phyloP scores from a whole-genome alignment of 2,329 filamentous ascomycete genomes.

The Cadophora sp. region DNA sequence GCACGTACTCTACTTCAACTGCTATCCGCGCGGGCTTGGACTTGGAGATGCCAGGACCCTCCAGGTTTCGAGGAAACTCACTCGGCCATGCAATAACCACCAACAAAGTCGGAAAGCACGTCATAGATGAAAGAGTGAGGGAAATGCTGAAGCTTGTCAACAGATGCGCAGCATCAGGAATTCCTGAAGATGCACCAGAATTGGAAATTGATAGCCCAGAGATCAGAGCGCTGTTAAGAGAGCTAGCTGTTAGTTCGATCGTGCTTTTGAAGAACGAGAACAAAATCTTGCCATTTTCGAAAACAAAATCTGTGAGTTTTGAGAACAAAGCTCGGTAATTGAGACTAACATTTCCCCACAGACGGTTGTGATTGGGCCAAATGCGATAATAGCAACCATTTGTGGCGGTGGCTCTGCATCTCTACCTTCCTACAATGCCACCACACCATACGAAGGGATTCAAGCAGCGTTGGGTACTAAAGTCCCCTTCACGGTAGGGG shows the following conservation, averaged over 20 bases:
- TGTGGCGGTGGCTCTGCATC: conserved; percentile 71
- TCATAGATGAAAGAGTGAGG: conserved; percentile 19
- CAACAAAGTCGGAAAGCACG: background rate
- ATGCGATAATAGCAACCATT: conserved; percentile 59
- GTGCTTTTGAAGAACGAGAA: conserved; percentile 37
- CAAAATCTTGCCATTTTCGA: conserved; percentile 69
- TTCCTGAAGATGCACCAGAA: conserved; percentile 29
- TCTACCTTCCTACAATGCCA: conserved; percentile 65
- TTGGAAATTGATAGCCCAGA: conserved; percentile 35
- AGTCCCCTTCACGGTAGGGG: conserved; percentile 61
- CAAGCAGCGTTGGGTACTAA: conserved; percentile 52
- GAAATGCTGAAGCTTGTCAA: conserved; percentile 31
- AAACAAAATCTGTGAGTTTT: conserved; percentile 52
- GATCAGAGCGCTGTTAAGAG: conserved; percentile 53
- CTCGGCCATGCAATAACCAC: background rate
- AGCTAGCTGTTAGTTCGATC: conserved; percentile 49
- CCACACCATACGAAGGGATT: conserved; percentile 75
- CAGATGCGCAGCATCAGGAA: conserved; percentile 31
- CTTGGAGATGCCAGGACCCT: background rate
- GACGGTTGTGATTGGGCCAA: conserved; percentile 57
- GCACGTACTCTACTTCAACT: background rate
- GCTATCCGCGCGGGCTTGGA: background rate
- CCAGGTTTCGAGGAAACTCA: background rate
- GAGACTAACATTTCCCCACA: background rate
- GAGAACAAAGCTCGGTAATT: background rate